Percentiles rank a stretch among this genome's conserved stretches.
Evolutionary conservation across 176 grass and related monocot genomes (phyloP).

Genomic region (Triticum monococcum): DNA sequence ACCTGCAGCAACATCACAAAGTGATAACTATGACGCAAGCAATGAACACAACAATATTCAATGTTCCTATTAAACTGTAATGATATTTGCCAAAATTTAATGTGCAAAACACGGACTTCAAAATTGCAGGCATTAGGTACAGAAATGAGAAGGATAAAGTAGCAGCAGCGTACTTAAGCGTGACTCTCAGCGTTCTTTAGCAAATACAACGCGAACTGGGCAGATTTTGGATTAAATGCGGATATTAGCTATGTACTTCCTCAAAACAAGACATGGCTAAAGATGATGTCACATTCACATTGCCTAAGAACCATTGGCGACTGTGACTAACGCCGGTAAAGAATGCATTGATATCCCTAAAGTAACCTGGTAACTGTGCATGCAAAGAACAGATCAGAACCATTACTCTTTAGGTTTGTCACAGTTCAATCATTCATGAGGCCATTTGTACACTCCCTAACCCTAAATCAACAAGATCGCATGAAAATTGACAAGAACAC

Average conservation of each 20-base stretch:
- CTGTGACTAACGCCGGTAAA: too few species aligned
- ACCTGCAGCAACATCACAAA: not conserved
- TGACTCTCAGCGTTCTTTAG: too few species aligned
- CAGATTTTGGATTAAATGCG: not conserved
- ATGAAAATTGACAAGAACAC: not conserved
- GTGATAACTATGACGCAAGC: not conserved
- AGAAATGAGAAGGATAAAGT: not conserved
- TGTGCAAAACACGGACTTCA: not conserved
- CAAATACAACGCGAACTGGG: too few species aligned
- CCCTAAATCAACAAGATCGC: not conserved
- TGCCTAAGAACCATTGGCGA: too few species aligned
- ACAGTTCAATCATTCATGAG: not conserved
- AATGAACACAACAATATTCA: not conserved
- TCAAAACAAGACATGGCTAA: too few species aligned
- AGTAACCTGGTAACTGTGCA: conserved; percentile 22
- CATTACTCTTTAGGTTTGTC: conserved; percentile 42
- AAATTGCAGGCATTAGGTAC: not conserved
- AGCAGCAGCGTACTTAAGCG: too few species aligned
- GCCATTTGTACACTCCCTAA: not conserved
- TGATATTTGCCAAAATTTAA: not conserved
- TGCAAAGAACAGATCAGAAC: conserved; percentile 10
- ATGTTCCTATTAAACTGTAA: not conserved
- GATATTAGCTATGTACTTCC: too few species aligned
- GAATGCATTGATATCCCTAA: conserved; percentile 20
- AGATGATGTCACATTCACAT: too few species aligned